Evolutionary conservation across 2,329 filamentous ascomycete species (phyloP).

Genomic region (Helminthosporium solani): DNA sequence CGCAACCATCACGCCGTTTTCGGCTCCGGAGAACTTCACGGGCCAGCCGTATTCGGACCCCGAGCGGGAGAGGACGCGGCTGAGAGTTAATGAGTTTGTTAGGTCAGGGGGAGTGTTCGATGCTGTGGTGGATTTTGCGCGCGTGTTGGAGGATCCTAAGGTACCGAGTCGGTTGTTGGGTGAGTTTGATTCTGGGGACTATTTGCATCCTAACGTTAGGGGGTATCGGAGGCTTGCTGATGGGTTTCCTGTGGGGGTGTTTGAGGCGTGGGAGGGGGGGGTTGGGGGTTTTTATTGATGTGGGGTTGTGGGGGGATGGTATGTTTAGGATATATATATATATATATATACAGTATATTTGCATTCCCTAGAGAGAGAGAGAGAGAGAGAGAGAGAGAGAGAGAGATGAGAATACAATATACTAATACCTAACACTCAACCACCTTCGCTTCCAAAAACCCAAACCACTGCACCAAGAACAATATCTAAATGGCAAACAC

Average conservation of each 20-base stretch:
- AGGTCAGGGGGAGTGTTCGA: slow-evolving; percentile 58
- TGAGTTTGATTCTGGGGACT: slow-evolving; percentile 62
- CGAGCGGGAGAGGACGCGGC: slow-evolving; percentile 57
- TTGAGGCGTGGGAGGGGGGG: slow-evolving; percentile 39
- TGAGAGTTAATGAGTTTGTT: slow-evolving; percentile 63
- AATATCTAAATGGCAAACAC: too few relatives aligned
- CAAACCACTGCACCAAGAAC: too few relatives aligned
- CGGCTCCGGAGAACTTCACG: slow-evolving; percentile 41
- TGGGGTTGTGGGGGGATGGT: background rate
- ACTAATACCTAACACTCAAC: too few relatives aligned
- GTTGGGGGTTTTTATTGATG: slow-evolving; percentile 19
- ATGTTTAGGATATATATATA: too few relatives aligned
- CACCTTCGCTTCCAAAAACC: too few relatives aligned
- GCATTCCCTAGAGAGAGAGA: too few relatives aligned
- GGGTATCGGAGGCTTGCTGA: slow-evolving; percentile 63
- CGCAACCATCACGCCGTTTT: slow-evolving; percentile 67
- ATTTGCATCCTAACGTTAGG: slow-evolving; percentile 61
- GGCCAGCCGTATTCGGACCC: slow-evolving; percentile 57
- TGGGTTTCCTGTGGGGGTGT: slow-evolving; percentile 58
- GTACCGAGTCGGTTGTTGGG: slow-evolving; percentile 50
- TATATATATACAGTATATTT: slow-evolving; percentile 51
- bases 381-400: too few relatives aligned
- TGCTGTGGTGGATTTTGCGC: slow-evolving; percentile 63
- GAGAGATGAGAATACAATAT: too few relatives aligned
- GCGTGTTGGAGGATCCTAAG: slow-evolving; percentile 54